Evolutionary conservation across 2,329 filamentous ascomycete species (phyloP).

Genomic region (Cladosporium oxysporum): DNA sequence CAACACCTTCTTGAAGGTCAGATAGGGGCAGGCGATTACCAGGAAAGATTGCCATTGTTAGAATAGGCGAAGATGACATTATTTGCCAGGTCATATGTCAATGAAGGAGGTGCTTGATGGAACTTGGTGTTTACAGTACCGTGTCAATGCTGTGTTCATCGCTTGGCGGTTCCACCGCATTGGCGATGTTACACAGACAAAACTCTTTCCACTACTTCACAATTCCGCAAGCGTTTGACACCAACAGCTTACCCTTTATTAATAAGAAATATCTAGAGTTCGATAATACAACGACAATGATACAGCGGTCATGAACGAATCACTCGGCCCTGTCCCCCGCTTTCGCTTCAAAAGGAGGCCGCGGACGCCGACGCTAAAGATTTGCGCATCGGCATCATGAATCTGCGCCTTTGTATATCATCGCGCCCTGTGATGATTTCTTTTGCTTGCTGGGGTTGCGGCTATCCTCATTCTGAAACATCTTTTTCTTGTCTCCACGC

Average conservation of each 20-base stretch:
- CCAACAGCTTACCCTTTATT: background rate
- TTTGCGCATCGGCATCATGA: conserved; percentile 6
- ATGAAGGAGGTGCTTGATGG: background rate
- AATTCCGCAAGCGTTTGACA: background rate
- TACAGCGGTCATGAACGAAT: background rate
- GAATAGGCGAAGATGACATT: background rate
- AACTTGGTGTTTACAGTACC: background rate
- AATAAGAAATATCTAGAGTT: fast-evolving
- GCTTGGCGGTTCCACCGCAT: background rate
- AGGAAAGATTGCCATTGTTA: background rate
- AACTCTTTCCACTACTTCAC: background rate
- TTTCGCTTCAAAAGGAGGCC: background rate
- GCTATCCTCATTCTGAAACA: background rate
- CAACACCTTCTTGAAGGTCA: background rate
- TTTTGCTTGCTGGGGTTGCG: background rate
- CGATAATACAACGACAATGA: background rate
- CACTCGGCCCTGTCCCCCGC: background rate
- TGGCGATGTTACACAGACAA: background rate
- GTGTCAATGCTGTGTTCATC: background rate
- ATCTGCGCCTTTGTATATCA: conserved; percentile 1
- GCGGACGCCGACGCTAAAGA: conserved; percentile 6
- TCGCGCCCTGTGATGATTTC: background rate
- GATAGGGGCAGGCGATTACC: background rate
- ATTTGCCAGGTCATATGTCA: background rate
- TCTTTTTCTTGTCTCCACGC: background rate